Evolutionary conservation across 169 alveolate genomes (phyloP), one percentile per base, ranked within the genome.

Genomic region (Plasmodium gonderi): DNA sequence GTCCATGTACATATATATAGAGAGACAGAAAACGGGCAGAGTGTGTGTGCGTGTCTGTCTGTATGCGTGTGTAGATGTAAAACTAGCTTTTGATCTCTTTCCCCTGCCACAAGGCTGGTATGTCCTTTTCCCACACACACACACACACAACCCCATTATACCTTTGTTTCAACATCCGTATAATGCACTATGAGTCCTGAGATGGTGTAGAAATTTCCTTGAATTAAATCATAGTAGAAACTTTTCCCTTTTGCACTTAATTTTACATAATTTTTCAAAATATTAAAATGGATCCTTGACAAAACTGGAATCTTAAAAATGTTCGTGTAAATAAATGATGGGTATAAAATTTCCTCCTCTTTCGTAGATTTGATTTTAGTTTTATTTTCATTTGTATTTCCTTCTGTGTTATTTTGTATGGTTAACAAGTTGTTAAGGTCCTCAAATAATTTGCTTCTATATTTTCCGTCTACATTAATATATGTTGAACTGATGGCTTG

Each of bases 261-360:
- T 44, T 85, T 72, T 11, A 64, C 17, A 64, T 54, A 74, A 11
- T 54, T 75, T 74, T 77, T 85, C 47, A 85, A 49, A 20, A 85
- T 14, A 20, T 54, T 31, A 31, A 85, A 23, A 77, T 85, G 92
- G 42, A 75, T 76, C 3, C 33, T 75, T 29, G 92, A 85, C 40
- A 85, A 74, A 9, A 85, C 85, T 23, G 92, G 92, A 44, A 85
- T 72, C 47, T 85, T 85, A 75, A 68, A 85, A 31, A 85, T 33
- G 47, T 85, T 85, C 11, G 92, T 85, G 45, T 85, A 85, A 64
- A 85, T 85, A 75, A 85, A 85, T 31, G 92, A 51, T 40, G 92
- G 92, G 80, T 85, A 85, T 23, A 54, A 20, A 6, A 33, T 45
- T 9, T 68, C 33, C 44, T 29, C 38, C 40, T 82, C 47, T 45